Evolutionary conservation across 2,329 filamentous ascomycete species (phyloP).

Genomic region (Ophiostoma tasmaniense): DNA sequence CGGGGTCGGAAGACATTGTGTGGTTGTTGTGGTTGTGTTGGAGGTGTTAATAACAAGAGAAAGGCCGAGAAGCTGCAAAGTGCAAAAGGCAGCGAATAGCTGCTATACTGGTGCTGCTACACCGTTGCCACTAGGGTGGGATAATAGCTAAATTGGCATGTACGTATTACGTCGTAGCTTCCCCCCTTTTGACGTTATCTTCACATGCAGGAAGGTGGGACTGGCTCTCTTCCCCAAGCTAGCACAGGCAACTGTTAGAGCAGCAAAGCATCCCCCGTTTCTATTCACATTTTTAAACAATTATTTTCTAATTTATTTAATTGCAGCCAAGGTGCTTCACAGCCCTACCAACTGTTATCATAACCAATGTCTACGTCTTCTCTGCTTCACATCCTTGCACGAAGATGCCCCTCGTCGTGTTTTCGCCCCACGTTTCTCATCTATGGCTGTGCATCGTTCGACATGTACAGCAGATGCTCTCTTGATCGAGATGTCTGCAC

Average conservation of each 20-base stretch:
- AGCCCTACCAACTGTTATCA: background rate
- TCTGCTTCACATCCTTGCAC: background rate
- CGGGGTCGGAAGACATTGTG: constrained; percentile 17
- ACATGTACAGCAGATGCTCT: background rate
- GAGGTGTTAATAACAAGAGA: background rate
- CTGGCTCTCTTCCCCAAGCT: constrained; percentile 1
- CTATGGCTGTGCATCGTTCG: background rate
- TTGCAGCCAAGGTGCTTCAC: background rate
- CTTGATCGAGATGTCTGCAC: background rate
- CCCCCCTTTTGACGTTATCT: background rate
- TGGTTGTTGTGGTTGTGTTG: background rate
- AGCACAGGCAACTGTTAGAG: background rate
- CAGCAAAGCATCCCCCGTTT: background rate
- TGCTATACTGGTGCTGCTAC: background rate
- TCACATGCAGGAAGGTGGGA: constrained; percentile 2
- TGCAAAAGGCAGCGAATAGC: background rate
- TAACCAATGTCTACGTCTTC: background rate
- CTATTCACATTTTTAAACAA: background rate
- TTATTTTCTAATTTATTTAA: background rate
- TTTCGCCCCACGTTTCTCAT: background rate
- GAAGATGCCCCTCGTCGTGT: background rate
- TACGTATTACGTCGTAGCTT: constrained; percentile 1
- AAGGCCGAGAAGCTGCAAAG: background rate
- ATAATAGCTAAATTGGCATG: background rate
- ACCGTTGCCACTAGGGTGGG: background rate